Evolutionary conservation across 2,329 filamentous ascomycete species (phyloP), one percentile per base, ranked within the genome.

Genomic region (Orbilia javanica): DNA sequence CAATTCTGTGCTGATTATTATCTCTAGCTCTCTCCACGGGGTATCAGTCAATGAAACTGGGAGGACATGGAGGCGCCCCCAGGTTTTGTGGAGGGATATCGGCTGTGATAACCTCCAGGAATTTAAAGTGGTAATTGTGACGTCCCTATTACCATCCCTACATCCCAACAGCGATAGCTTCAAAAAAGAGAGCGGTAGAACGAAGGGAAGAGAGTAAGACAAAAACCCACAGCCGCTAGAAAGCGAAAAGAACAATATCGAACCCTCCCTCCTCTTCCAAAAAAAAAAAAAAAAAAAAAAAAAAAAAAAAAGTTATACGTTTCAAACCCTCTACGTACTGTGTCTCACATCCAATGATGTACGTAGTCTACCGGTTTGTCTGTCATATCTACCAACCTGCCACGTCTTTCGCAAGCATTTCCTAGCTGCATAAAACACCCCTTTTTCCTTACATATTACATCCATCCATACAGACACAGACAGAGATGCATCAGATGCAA

Each of bases 11-110:
- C 46, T 20, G 44, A 20, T 25, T 50, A 20, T 22, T 42, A 13
- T 42, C 3, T 46, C 57, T 77, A n/a, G n/a, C n/a, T n/a, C n/a
- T 39, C 73, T 77, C 73, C 73, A 71, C 42, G 65, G 73, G 72
- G 72, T 76, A 68, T 65, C n/a, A n/a, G n/a, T 15, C 34, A 39
- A 18, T 4, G 34, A 10, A 10, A 11, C 2, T 55, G 29, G 55
- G 55, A 57, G 57, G 44, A 65, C 4, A 46, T 20, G 22, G n/a
- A 15, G 55, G 15, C n/a, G 3, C 8, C 7, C 69, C 55, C 71
- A 69, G 46, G 62, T 29, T 55, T 64, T 65, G 64, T 63, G 71
- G 64, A 75, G 71, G 52, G 44, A 69, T 69, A 75, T 75, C 71
- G 55, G 64, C 18, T 69, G 27, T 31, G 71, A 75, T 75, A 75